These are phyloP conservation scores for Prinsepia uniflora DNA, from an alignment of 306 rosid species.

Conservation along the genomic window DNA sequence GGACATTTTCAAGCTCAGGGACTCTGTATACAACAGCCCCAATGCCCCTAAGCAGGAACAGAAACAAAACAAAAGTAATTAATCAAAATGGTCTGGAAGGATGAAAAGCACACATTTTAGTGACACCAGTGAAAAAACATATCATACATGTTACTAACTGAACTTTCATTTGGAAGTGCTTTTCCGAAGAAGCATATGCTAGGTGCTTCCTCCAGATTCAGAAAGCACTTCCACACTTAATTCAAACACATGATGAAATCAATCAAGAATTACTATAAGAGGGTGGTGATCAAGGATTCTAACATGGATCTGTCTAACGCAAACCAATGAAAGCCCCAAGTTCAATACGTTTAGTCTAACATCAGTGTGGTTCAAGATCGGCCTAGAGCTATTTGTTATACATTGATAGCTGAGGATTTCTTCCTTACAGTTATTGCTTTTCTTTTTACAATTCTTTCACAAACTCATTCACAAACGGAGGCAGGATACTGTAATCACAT, in stretches of 20 bases:
- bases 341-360: not conserved
- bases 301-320: not conserved
- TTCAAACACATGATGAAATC: not conserved
- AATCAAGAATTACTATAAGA: not conserved
- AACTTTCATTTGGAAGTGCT: not conserved
- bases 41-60: slow-evolving; percentile 50
- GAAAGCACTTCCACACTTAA: not conserved
- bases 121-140: not conserved
- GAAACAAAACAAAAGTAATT: not conserved
- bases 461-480: not conserved
- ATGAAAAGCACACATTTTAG: not conserved
- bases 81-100: not conserved
- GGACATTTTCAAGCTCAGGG: slow-evolving; percentile 58
- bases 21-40: slow-evolving; percentile 78
- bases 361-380: not conserved
- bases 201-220: too few species aligned
- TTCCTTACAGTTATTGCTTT: not conserved
- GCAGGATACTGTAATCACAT: not conserved
- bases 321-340: not conserved
- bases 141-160: not conserved
- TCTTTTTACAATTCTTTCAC: not conserved
- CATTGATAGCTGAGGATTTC: not conserved
- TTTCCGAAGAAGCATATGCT: too few species aligned
- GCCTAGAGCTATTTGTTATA: not conserved
- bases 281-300: not conserved